Conservation (phyloP, 257 asterid genomes). For the Ballota nigra region DNA sequence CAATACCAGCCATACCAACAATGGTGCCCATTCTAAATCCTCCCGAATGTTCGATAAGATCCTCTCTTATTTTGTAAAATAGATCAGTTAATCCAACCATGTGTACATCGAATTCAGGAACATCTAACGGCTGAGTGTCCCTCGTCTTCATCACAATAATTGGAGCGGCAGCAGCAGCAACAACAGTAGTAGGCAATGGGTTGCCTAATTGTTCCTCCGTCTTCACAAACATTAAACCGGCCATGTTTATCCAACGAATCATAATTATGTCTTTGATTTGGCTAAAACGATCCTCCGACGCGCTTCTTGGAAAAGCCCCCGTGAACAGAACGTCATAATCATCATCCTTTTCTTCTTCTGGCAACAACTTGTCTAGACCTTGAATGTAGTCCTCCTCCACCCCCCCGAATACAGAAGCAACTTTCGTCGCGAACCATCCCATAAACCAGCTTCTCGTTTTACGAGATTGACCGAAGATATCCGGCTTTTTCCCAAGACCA, state of each 20-base stretch:
- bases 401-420: neutral
- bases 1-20: neutral
- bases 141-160: too few relatives aligned
- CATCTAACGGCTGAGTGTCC: too few relatives aligned
- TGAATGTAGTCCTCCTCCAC: neutral
- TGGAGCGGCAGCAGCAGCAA: neutral
- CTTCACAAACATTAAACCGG: neutral
- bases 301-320: neutral
- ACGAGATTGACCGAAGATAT: too few relatives aligned
- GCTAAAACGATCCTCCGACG: neutral
- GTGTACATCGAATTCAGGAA: too few relatives aligned
- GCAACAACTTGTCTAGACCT: neutral
- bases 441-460: neutral
- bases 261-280: neutral
- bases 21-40: neutral
- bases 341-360: neutral
- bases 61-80: neutral
- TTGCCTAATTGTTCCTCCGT: neutral
- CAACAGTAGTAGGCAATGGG: neutral
- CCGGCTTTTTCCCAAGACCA: neutral
- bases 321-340: neutral
- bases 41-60: neutral
- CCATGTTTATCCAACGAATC: neutral
- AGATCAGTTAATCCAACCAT: neutral
- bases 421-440: neutral